A percentile compares a stretch with the other conserved stretches of the same genome.
phyloP scores from a whole-genome alignment of 768 basidiomycete genomes.

The Pleurotus pulmonarius region DNA sequence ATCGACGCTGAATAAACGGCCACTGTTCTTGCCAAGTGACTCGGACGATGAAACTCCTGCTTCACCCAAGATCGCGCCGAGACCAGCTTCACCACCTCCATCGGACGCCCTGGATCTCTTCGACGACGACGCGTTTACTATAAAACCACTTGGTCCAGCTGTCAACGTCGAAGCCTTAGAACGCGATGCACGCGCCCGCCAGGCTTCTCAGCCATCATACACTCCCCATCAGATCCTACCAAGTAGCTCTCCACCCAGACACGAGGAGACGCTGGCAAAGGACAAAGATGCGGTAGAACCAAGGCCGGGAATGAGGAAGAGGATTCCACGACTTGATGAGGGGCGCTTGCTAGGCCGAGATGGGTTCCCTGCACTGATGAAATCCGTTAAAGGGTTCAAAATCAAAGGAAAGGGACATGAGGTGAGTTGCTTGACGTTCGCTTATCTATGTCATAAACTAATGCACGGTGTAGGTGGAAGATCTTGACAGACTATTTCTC shows the following conservation, averaged over 20 bases:
- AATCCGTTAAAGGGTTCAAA: slow-evolving; percentile 73
- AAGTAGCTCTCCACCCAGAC: slow-evolving; percentile 46
- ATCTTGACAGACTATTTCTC: slow-evolving; percentile 76
- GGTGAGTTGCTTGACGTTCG: slow-evolving; percentile 37
- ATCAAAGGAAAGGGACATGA: slow-evolving; percentile 91
- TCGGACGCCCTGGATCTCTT: neutral
- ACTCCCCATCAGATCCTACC: slow-evolving; percentile 30
- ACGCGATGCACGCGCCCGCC: slow-evolving; percentile 49
- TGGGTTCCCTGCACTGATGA: slow-evolving; percentile 80
- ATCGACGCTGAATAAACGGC: slow-evolving; percentile 15
- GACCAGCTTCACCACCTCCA: neutral
- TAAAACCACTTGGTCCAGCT: slow-evolving; percentile 44
- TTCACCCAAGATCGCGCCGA: slow-evolving; percentile 13
- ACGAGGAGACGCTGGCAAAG: slow-evolving; percentile 22
- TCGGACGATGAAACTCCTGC: slow-evolving; percentile 47
- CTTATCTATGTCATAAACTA: neutral
- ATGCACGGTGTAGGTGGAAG: slow-evolving; percentile 52
- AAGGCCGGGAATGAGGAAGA: slow-evolving; percentile 30
- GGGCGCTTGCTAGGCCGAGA: slow-evolving; percentile 63
- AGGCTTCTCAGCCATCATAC: slow-evolving; percentile 46
- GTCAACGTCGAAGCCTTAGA: slow-evolving; percentile 52
- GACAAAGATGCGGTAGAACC: slow-evolving; percentile 32
- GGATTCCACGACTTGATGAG: slow-evolving; percentile 67
- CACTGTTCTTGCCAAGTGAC: slow-evolving; percentile 57
- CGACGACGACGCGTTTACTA: slow-evolving; percentile 32